Conservation (phyloP, 768 basidiomycete genomes). For the Pisolithus albus region DNA sequence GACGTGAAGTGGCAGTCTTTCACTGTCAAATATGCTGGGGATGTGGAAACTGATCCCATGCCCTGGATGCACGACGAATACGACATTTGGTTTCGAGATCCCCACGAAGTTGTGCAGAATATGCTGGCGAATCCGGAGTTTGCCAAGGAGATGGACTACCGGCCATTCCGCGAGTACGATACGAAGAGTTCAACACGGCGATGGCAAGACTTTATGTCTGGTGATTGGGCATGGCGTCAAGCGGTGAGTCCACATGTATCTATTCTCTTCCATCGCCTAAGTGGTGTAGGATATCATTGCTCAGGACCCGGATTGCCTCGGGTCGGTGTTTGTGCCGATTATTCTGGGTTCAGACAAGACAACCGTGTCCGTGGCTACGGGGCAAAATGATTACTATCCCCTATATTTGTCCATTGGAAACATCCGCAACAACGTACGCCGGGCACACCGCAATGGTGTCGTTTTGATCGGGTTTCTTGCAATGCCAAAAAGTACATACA, state of each 20-base stretch:
- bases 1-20: background rate
- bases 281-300: too few species aligned
- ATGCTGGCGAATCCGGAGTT: background rate
- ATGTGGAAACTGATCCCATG: background rate
- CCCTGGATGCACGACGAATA: background rate
- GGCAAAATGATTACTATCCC: constrained; percentile 16
- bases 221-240: constrained; percentile 13
- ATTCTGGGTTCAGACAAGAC: constrained; percentile 21
- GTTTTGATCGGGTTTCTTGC: too few species aligned
- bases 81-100: background rate
- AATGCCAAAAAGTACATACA: too few species aligned
- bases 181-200: background rate
- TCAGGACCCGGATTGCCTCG: background rate
- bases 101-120: background rate
- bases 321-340: constrained; percentile 8
- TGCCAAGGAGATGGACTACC: background rate
- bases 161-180: background rate
- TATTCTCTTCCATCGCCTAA: background rate
- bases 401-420: constrained; percentile 13
- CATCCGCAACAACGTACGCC: background rate
- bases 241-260: constrained; percentile 2
- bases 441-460: too few species aligned
- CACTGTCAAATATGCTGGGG: background rate
- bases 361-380: constrained; percentile 16
- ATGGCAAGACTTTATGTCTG: constrained; percentile 3